Conservation (phyloP, 805 yeast species). For the Candida krabiensis region DNA sequence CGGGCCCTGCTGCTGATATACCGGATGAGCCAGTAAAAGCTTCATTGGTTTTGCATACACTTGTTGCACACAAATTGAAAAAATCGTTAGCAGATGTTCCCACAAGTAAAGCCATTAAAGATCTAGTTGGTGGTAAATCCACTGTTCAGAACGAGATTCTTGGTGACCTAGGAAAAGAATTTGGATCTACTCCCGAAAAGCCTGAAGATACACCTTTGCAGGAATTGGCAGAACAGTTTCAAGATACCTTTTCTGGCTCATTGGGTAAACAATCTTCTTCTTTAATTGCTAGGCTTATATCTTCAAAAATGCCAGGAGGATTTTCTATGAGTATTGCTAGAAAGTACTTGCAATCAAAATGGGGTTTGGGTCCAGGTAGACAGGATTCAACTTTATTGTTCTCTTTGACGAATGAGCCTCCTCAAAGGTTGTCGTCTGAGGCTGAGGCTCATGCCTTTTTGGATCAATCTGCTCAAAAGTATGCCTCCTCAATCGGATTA, state of each 20-base stretch:
- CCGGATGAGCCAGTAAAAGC: conserved; percentile 93
- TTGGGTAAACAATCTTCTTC: conserved; percentile 94
- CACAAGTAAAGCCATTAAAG: conserved; percentile 90
- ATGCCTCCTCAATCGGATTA: conserved; percentile 81
- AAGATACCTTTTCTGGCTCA: conserved; percentile 83
- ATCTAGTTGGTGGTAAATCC: conserved; percentile 97
- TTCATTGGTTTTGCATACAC: conserved; percentile 72
- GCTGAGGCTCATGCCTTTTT: conserved; percentile 88
- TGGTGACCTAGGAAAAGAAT: conserved; percentile 98
- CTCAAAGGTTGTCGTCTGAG: conserved; percentile 82
- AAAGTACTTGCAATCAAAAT: conserved; percentile 86
- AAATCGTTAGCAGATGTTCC: conserved; percentile 85
- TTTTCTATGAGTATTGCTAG: conserved; percentile 90
- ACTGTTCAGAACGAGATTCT: conserved; percentile 98
- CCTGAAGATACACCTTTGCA: conserved; percentile 97
- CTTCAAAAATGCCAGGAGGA: conserved; percentile 99
- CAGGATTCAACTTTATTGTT: conserved; percentile 86
- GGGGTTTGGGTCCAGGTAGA: conserved; percentile 92
- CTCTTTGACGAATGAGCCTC: conserved; percentile 89
- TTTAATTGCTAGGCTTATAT: conserved; percentile 83
- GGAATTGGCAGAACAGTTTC: conserved; percentile 94
- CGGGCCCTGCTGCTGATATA: conserved; percentile 80
- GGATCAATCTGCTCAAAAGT: conserved; percentile 78
- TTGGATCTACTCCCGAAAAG: conserved; percentile 97
- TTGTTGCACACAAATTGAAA: conserved; percentile 95